Percentiles rank a stretch among this genome's conserved stretches.
These are phyloP conservation scores for Fusarium chaquense DNA, from an alignment of 2,329 filamentous ascomycete species.

Conservation along the genomic window DNA sequence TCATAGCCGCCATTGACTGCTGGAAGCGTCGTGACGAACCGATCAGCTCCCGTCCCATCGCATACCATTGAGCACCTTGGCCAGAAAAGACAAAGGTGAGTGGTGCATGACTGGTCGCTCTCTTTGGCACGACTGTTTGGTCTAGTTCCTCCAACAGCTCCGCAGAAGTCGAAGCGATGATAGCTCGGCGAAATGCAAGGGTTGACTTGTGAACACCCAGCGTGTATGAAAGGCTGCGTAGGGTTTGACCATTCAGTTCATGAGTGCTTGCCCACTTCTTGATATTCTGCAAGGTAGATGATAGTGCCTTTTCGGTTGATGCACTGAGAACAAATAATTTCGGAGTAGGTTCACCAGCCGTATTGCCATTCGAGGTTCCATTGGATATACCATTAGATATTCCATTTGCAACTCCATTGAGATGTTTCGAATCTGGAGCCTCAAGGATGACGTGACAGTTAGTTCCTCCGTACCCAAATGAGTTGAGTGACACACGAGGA, in stretches of 20 bases:
- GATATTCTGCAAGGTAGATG: neutral
- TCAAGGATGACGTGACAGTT: constrained; percentile 16
- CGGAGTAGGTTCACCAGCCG: neutral
- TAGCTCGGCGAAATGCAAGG: constrained; percentile 3
- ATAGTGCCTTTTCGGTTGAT: constrained; percentile 8
- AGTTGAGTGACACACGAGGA: constrained; percentile 5
- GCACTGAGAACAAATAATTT: constrained; percentile 5
- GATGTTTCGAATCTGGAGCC: neutral
- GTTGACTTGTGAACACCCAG: neutral
- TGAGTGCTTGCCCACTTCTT: neutral
- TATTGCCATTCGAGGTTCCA: neutral
- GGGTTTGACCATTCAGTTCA: neutral
- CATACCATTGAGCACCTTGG: constrained; percentile 11
- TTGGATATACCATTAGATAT: neutral
- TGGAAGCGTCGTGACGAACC: neutral
- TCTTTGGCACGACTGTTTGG: neutral
- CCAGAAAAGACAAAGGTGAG: constrained; percentile 8
- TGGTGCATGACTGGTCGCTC: neutral
- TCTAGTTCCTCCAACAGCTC: neutral
- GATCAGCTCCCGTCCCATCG: constrained; percentile 3
- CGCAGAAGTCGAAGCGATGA: neutral
- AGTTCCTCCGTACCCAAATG: constrained; percentile 15
- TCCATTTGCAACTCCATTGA: neutral
- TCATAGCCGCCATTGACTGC: constrained; percentile 1
- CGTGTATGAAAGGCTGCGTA: neutral